Percentiles rank a stretch among this genome's conserved stretches.
Evolutionary conservation across 1,284 basidiomycete genomes (phyloP).

Genomic region (Thecaphora frezii): DNA sequence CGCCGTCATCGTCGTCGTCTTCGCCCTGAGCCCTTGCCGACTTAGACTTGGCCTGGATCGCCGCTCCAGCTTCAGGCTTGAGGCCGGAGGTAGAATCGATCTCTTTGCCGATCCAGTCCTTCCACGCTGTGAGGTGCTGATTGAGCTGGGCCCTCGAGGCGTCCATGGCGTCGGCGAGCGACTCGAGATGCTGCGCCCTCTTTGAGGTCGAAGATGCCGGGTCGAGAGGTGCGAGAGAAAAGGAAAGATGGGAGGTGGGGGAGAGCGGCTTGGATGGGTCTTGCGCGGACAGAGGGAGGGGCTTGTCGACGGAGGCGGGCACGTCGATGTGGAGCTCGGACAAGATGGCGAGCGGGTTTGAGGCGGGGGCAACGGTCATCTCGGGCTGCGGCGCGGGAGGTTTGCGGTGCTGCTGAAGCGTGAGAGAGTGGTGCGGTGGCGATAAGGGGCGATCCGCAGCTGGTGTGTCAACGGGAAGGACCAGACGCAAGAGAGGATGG

Average conservation of each 20-base stretch:
- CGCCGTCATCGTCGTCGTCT: constrained; percentile 5
- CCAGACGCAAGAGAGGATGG: too few species aligned
- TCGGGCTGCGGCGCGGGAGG: too few species aligned
- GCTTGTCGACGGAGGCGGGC: not conserved
- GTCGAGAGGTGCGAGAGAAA: constrained; percentile 3
- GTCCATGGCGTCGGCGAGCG: constrained; percentile 24
- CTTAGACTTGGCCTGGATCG: too few species aligned
- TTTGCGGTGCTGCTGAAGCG: too few species aligned
- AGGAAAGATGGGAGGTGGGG: constrained; percentile 15
- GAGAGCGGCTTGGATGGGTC: constrained; percentile 3
- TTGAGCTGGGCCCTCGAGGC: constrained; percentile 15
- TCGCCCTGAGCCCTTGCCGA: too few species aligned
- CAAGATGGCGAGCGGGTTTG: not conserved
- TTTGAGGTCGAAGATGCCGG: not conserved
- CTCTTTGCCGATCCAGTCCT: constrained; percentile 31
- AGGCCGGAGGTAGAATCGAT: not conserved
- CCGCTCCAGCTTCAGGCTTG: not conserved
- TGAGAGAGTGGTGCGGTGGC: too few species aligned
- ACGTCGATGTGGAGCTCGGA: constrained; percentile 20
- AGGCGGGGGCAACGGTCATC: not conserved
- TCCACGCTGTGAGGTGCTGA: constrained; percentile 20
- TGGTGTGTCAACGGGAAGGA: too few species aligned
- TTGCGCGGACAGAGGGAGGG: constrained; percentile 3
- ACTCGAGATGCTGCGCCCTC: constrained; percentile 5
- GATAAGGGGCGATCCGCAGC: too few species aligned